Base-by-base conservation (phyloP, 2,329 filamentous ascomycete genomes). In the Stenocarpella maydis region DNA sequence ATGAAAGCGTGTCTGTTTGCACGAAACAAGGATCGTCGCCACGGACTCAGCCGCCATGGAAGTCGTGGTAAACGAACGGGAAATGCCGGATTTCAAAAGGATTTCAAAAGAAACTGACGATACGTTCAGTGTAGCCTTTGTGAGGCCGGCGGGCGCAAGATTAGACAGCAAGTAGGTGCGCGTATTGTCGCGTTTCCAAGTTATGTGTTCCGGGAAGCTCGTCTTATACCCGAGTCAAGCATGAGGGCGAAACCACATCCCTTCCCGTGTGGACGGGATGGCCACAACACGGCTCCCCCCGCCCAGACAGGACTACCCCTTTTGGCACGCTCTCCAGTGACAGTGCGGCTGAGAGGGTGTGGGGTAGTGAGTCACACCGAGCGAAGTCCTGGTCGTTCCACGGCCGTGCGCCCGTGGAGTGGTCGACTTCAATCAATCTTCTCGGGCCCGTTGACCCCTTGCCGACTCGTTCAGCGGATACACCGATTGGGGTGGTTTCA, bases 1-100 rank as follows among this genome's bases (percentile, higher is more conserved):
- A 75, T 90, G 87, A 72, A 92, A 91, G 14, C 90, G 85, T 2
- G 89, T 91, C 75, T 91, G 89, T 74, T 90, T 91, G 76, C 88
- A 89, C 24, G 87, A 89, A 73, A 88, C 89, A 60, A 90, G 80
- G 69, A 91, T 86, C 3, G 84, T 84, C 17, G 85, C 79, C 39
- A 83, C 84, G 6, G 84, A 84, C 72, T 87, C 84, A 14, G 84
- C 80, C 66, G 80, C 79, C 74, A 84, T 85, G 17, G 83, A 85
- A 54, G 83, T 83, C 83, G 85, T 85, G 15, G 64, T 74, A 63
- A 58, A 50, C 3, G 17, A 12, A 43, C 5, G 24, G n/a, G 50
- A 21, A 24, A 1, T 19, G 17, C 7, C 10, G 19, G 4, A 3
- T 19, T 24, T 34, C 28, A 24, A 45, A 21, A 10, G 21, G 14